phyloP scores from a whole-genome alignment of 2,329 filamentous ascomycete genomes.

The Pseudocercospora fijiensis region DNA sequence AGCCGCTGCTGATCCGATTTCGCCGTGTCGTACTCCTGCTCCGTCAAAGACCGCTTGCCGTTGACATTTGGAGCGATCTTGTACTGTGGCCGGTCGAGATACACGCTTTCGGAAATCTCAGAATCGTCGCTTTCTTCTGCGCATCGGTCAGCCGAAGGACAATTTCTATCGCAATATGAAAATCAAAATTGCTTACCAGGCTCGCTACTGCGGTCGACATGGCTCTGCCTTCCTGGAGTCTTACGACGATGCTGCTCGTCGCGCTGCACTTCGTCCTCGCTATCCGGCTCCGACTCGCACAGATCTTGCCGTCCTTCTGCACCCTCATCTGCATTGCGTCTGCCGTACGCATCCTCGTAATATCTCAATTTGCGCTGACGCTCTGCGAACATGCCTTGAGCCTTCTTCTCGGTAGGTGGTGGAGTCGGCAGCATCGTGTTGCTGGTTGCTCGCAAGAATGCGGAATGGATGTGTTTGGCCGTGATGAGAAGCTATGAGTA shows the following conservation, averaged over 20 bases:
- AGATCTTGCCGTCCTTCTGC: conserved; percentile 20
- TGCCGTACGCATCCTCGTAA: conserved; percentile 30
- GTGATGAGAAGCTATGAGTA: neutral
- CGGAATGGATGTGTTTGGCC: neutral
- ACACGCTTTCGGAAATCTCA: neutral
- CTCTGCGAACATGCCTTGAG: conserved; percentile 2
- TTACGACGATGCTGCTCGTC: conserved; percentile 4
- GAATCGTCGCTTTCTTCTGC: neutral
- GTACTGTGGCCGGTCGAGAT: conserved; percentile 5
- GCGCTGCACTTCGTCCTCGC: conserved; percentile 18
- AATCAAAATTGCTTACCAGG: neutral
- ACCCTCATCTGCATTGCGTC: conserved; percentile 21
- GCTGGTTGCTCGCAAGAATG: neutral
- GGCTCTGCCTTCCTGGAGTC: neutral
- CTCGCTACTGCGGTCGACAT: neutral
- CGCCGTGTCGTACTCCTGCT: conserved; percentile 14
- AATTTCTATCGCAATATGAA: neutral
- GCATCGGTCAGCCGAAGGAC: neutral
- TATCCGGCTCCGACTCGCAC: conserved; percentile 30
- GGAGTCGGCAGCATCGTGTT: conserved; percentile 3
- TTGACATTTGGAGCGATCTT: conserved; percentile 20
- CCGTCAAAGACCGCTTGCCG: conserved; percentile 17
- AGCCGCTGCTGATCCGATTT: conserved; percentile 23
- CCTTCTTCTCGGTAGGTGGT: conserved; percentile 2
- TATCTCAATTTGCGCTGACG: conserved; percentile 13